phyloP scores from a whole-genome alignment of 257 asterid species.

The Przewalskia tangutica region DNA sequence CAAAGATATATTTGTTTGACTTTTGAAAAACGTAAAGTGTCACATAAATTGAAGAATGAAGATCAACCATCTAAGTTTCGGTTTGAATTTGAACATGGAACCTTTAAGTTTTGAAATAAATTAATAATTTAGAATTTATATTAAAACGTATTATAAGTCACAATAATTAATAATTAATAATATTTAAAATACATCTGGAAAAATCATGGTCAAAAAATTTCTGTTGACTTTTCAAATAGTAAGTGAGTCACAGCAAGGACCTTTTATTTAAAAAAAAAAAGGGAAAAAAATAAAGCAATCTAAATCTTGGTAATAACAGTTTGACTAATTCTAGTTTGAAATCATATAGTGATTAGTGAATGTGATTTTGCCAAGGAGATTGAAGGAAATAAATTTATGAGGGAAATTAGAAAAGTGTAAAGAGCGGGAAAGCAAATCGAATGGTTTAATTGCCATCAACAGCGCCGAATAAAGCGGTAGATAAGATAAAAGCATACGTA shows the following conservation, averaged over 20 bases:
- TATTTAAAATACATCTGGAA: no score
- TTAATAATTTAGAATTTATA: background rate
- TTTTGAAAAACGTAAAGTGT: no score
- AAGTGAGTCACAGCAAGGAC: no score
- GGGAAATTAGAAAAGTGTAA: slow-evolving; percentile 14
- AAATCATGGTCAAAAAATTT: no score
- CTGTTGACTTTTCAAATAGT: no score
- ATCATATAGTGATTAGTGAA: background rate
- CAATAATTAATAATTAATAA: background rate
- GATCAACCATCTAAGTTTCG: background rate
- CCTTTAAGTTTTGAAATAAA: background rate
- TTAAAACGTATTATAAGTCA: background rate
- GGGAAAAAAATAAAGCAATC: background rate
- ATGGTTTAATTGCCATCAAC: slow-evolving; percentile 12
- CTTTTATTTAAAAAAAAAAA: no score
- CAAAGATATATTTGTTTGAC: no score
- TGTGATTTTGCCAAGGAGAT: background rate
- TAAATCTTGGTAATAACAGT: background rate
- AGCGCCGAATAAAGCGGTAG: slow-evolving; percentile 27
- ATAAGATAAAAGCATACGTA: slow-evolving; percentile 5
- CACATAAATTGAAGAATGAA: no score
- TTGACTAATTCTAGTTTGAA: background rate
- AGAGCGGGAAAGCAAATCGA: slow-evolving; percentile 38
- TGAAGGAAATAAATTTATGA: background rate
- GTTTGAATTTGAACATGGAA: background rate